Conservation (phyloP, 805 yeast species). For the Candida takata region DNA sequence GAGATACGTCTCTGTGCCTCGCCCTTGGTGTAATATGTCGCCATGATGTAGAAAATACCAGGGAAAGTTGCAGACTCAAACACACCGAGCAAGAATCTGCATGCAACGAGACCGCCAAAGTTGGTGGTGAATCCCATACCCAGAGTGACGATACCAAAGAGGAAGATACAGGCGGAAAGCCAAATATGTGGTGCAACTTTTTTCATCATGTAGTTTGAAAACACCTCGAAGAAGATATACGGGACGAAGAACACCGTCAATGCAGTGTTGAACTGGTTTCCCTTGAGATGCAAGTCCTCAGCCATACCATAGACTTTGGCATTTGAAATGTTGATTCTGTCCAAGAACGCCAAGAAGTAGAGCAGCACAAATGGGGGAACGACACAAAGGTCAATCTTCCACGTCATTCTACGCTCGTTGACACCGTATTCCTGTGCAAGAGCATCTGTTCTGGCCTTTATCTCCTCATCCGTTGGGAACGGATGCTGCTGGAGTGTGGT, state of each 20-base stretch:
- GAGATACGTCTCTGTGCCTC: slow-evolving; percentile 44
- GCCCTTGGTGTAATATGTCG: slow-evolving; percentile 40
- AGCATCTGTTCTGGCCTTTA: slow-evolving; percentile 19
- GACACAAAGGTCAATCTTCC: slow-evolving; percentile 58
- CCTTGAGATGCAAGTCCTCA: slow-evolving; percentile 41
- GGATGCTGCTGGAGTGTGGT: not conserved
- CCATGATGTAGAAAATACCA: slow-evolving; percentile 39
- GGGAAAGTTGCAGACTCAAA: slow-evolving; percentile 51
- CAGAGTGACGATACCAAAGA: slow-evolving; percentile 36
- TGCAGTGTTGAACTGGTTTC: slow-evolving; percentile 36
- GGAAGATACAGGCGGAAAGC: slow-evolving; percentile 27
- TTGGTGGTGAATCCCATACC: slow-evolving; percentile 36
- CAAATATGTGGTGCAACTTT: slow-evolving; percentile 33
- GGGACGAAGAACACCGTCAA: slow-evolving; percentile 43
- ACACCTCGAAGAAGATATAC: slow-evolving; percentile 32
- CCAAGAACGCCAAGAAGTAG: slow-evolving; percentile 71
- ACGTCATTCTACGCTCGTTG: slow-evolving; percentile 47
- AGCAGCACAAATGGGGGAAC: slow-evolving; percentile 72
- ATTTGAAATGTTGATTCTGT: slow-evolving; percentile 76
- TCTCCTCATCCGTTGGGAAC: slow-evolving; percentile 17
- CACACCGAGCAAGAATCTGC: slow-evolving; percentile 45
- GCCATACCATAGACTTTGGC: slow-evolving; percentile 70
- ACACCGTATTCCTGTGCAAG: slow-evolving; percentile 42
- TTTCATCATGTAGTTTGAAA: slow-evolving; percentile 34
- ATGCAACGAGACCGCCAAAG: slow-evolving; percentile 40